Evolutionary conservation across 257 asterid genomes (phyloP).

Genomic region (Buddleja alternifolia): DNA sequence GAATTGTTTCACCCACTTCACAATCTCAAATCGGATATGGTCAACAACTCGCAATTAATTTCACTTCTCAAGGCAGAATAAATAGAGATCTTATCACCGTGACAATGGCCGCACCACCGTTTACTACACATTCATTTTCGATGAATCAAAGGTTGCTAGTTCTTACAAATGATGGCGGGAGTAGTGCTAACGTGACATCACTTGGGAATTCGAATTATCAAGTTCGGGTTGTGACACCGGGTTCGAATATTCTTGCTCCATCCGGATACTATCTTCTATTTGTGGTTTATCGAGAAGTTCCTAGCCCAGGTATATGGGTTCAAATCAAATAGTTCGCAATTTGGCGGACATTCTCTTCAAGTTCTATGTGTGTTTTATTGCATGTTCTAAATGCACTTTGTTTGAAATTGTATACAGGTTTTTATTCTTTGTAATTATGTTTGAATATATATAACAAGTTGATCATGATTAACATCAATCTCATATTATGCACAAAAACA

Average conservation of each 20-base stretch:
- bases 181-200: not conserved
- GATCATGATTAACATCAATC: no score
- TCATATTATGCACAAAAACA: no score
- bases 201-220: slow-evolving; percentile 21
- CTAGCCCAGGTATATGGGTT: no score
- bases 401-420: no score
- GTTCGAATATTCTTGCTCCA: slow-evolving; percentile 14
- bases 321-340: no score
- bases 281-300: no score
- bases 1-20: slow-evolving; percentile 24
- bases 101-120: slow-evolving; percentile 45
- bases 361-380: no score
- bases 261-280: not conserved
- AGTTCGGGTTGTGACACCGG: slow-evolving; percentile 11
- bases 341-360: no score
- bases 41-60: not conserved
- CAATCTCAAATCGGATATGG: slow-evolving; percentile 31
- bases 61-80: slow-evolving; percentile 10
- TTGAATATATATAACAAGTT: no score
- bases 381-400: no score
- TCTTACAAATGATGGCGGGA: not conserved
- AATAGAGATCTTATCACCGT: slow-evolving; percentile 29
- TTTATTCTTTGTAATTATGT: no score
- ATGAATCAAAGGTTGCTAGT: slow-evolving; percentile 50
- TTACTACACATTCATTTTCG: slow-evolving; percentile 47